phyloP scores from a whole-genome alignment of 768 basidiomycete species.

The Leccinum sublutescens region DNA sequence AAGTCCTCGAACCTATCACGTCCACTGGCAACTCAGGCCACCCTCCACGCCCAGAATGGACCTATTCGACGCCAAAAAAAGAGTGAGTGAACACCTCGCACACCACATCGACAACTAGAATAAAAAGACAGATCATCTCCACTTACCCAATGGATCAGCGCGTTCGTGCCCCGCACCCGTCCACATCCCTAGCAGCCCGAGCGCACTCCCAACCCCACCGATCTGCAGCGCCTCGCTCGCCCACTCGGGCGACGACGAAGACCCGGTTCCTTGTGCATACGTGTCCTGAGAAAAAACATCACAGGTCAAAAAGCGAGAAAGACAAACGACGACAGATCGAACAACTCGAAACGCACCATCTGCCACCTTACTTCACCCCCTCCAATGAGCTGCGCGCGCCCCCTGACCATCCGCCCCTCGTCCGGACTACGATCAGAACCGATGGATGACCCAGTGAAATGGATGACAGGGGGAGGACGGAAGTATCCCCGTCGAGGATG shows the following conservation, averaged over 20 bases:
- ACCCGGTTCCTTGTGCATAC: conserved; percentile 22
- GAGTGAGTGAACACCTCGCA: not conserved
- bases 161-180: conserved; percentile 48
- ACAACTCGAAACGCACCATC: no score
- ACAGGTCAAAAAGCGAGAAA: no score
- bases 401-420: conserved; percentile 37
- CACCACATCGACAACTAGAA: not conserved
- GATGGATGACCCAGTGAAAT: conserved; percentile 44
- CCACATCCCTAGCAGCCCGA: conserved; percentile 56
- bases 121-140: no score
- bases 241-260: conserved; percentile 45
- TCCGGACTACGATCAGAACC: conserved; percentile 37
- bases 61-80: conserved; percentile 22
- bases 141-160: conserved; percentile 43
- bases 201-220: conserved; percentile 52
- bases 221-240: conserved; percentile 54
- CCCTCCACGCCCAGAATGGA: conserved; percentile 46
- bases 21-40: conserved; percentile 22
- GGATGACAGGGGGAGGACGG: conserved; percentile 48
- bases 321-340: no score
- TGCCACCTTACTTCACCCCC: conserved; percentile 35
- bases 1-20: no score
- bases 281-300: not conserved
- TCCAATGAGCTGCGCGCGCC: conserved; percentile 47
- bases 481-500: conserved; percentile 11